Conservation (phyloP, 106 monocot species). For the Amphibolis antarctica region DNA sequence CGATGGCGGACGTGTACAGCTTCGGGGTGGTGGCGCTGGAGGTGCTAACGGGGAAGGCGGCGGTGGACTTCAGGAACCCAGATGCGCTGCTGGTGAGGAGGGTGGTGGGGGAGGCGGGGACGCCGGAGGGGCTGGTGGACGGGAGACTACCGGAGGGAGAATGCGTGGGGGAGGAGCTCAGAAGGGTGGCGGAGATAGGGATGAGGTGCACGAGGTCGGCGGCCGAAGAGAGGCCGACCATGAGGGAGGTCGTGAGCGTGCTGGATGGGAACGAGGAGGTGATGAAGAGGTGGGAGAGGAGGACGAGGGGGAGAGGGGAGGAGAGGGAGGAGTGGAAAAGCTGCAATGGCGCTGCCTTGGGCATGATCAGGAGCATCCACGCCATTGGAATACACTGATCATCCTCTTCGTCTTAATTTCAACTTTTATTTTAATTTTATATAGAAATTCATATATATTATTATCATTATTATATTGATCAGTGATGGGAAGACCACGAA, state of each 20-base stretch:
- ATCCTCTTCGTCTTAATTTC: no score
- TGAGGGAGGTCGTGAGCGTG: slow-evolving; percentile 65
- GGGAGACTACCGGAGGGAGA: slow-evolving; percentile 34
- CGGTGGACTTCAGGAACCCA: slow-evolving; percentile 56
- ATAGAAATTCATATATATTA: no score
- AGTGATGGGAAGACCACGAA: no score
- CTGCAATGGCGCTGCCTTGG: slow-evolving; percentile 34
- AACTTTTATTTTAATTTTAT: no score
- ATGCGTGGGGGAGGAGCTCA: slow-evolving; percentile 31
- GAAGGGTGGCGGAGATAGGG: slow-evolving; percentile 44
- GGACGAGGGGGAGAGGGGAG: slow-evolving; percentile 18
- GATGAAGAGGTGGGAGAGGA: slow-evolving; percentile 2
- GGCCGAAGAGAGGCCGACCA: slow-evolving; percentile 42
- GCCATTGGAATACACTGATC: slow-evolving; percentile 78
- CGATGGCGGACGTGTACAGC: slow-evolving; percentile 75
- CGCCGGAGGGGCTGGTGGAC: slow-evolving; percentile 41
- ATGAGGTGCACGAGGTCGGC: slow-evolving; percentile 47
- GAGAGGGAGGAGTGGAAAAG: slow-evolving; percentile 38
- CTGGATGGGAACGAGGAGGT: slow-evolving; percentile 70
- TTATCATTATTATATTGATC: no score
- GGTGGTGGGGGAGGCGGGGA: slow-evolving; percentile 4
- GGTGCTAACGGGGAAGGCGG: slow-evolving; percentile 47
- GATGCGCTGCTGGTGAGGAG: slow-evolving; percentile 42
- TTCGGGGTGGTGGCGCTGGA: slow-evolving; percentile 85
- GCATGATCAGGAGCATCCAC: slow-evolving; percentile 53